These are phyloP conservation scores for Mortierella sp. DNA, from an alignment of 371 early-diverging fungal species.

Conservation along the genomic window DNA sequence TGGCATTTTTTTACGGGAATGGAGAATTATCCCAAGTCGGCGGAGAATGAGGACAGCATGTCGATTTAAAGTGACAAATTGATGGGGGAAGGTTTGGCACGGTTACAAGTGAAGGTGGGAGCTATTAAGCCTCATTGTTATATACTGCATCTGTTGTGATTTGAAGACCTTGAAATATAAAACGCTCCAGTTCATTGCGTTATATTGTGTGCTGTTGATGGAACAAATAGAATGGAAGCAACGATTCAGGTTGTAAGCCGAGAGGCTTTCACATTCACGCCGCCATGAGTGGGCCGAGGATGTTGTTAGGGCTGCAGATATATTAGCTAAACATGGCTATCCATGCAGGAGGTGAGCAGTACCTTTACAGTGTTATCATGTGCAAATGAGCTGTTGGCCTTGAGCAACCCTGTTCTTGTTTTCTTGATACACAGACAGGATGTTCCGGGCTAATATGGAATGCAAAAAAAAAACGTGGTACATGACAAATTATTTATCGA, in stretches of 20 bases:
- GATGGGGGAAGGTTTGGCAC: neutral
- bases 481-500: no score
- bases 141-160: no score
- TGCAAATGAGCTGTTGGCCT: neutral
- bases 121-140: no score
- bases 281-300: neutral
- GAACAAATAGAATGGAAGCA: neutral
- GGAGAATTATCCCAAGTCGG: slow-evolving; percentile 10
- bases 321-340: neutral
- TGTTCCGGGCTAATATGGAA: neutral
- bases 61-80: slow-evolving; percentile 1
- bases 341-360: neutral
- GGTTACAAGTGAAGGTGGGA: no score
- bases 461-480: no score
- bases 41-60: neutral
- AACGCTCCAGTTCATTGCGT: no score
- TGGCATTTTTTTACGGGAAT: neutral
- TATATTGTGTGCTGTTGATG: neutral
- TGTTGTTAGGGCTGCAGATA: neutral
- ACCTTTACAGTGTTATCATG: neutral
- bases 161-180: no score
- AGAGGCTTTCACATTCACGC: neutral
- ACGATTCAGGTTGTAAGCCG: no score
- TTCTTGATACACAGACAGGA: neutral
- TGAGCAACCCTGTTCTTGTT: no score